These are phyloP conservation scores for Lanmaoa pseudosensibilis DNA, from an alignment of 768 basidiomycete species.

Conservation along the genomic window DNA sequence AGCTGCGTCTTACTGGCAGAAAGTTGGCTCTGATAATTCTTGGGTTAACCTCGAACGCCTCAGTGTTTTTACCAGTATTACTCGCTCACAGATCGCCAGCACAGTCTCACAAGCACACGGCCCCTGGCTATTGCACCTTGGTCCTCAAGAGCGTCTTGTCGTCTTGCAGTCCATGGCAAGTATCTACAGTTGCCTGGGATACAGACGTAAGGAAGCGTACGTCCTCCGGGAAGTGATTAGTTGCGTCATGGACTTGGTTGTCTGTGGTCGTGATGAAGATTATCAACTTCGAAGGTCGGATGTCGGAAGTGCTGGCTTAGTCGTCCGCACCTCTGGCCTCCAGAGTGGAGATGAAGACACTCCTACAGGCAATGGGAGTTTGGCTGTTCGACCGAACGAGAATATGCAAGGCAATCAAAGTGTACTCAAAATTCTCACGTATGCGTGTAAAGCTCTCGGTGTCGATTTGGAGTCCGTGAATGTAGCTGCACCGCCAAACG, in stretches of 20 bases:
- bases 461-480: conserved; percentile 75
- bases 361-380: conserved; percentile 43
- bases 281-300: conserved; percentile 44
- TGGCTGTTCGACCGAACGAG: conserved; percentile 75
- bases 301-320: conserved; percentile 42
- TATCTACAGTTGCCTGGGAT: conserved; percentile 78
- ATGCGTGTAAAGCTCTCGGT: conserved; percentile 78
- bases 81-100: conserved; percentile 63
- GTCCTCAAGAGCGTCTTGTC: conserved; percentile 69
- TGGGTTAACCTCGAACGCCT: conserved; percentile 63
- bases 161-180: conserved; percentile 70
- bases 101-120: conserved; percentile 76
- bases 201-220: conserved; percentile 85
- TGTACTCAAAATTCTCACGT: conserved; percentile 69
- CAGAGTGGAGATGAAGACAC: conserved; percentile 27
- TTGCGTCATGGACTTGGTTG: conserved; percentile 79
- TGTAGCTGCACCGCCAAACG: conserved; percentile 38
- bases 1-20: conserved; percentile 57
- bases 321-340: conserved; percentile 46
- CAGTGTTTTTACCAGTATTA: conserved; percentile 65
- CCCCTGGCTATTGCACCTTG: conserved; percentile 83
- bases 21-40: conserved; percentile 50
- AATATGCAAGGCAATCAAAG: conserved; percentile 79
- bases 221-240: conserved; percentile 84
- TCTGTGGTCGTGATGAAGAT: conserved; percentile 80